These are phyloP conservation scores for Thelonectria discophora DNA, from an alignment of 2,329 filamentous ascomycete genomes.

Conservation along the genomic window DNA sequence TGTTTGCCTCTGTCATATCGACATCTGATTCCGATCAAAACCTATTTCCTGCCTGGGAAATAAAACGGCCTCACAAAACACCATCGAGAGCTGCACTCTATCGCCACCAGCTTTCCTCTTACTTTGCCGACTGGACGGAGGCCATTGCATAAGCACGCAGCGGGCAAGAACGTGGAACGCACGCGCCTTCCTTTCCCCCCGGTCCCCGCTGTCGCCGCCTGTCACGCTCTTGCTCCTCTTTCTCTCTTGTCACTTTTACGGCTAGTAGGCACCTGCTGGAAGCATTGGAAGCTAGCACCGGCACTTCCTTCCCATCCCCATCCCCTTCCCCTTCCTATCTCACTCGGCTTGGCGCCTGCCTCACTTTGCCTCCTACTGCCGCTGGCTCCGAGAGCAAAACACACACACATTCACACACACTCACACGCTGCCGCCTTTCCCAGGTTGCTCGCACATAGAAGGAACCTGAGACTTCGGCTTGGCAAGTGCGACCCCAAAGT, in stretches of 20 bases:
- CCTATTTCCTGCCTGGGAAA: constrained; percentile 1
- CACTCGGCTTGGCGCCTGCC: neutral
- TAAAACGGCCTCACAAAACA: neutral
- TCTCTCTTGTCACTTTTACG: neutral
- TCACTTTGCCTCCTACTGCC: neutral
- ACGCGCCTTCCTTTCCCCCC: constrained; percentile 6
- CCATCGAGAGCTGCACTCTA: neutral
- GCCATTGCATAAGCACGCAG: neutral
- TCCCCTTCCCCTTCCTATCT: neutral
- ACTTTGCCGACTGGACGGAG: neutral
- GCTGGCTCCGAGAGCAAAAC: neutral
- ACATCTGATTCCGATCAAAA: neutral
- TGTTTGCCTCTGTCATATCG: neutral
- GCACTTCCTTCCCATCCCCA: neutral
- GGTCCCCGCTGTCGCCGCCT: neutral
- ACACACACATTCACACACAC: neutral
- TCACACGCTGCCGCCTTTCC: constrained; percentile 1
- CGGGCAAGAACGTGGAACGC: neutral
- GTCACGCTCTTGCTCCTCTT: constrained; percentile 5
- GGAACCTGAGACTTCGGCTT: constrained; percentile 7
- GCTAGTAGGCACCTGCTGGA: too few species aligned
- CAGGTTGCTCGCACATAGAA: constrained; percentile 5
- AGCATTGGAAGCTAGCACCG: neutral
- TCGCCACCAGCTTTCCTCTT: neutral
- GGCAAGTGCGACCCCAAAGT: constrained; percentile 1